A percentile compares a stretch with the other conserved stretches of the same genome.
Evolutionary conservation across 768 basidiomycete species (phyloP).

Genomic region (Termitomyces sp.): DNA sequence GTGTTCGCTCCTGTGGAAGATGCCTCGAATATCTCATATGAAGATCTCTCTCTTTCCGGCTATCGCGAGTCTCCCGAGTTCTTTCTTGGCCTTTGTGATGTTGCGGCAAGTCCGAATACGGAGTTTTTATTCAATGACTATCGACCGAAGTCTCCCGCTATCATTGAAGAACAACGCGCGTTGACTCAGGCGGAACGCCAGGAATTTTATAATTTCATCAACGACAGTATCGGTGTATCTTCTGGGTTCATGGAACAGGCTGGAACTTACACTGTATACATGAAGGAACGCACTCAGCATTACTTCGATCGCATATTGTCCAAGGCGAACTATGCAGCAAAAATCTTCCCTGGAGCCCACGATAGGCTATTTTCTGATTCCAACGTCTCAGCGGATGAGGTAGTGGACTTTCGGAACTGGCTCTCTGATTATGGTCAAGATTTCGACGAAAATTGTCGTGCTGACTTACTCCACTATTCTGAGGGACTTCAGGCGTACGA

Average conservation of each 20-base stretch:
- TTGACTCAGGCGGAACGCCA: slow-evolving; percentile 43
- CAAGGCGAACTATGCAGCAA: slow-evolving; percentile 6
- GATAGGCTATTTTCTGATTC: neutral
- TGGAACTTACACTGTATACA: slow-evolving; percentile 48
- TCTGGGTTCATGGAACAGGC: slow-evolving; percentile 45
- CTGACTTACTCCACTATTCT: neutral
- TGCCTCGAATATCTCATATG: slow-evolving; percentile 11
- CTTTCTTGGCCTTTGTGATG: slow-evolving; percentile 10
- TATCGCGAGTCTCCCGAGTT: slow-evolving; percentile 8
- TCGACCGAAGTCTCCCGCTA: slow-evolving; percentile 14
- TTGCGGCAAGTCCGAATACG: neutral
- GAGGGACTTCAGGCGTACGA: neutral
- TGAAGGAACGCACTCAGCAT: slow-evolving; percentile 42
- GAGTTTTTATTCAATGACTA: slow-evolving; percentile 3
- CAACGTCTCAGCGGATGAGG: slow-evolving; percentile 11
- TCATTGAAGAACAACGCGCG: slow-evolving; percentile 25
- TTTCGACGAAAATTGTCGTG: neutral
- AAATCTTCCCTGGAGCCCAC: neutral
- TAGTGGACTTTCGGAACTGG: slow-evolving; percentile 26
- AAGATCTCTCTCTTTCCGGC: slow-evolving; percentile 14
- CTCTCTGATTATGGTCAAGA: slow-evolving; percentile 17
- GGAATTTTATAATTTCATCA: slow-evolving; percentile 48
- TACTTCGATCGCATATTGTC: slow-evolving; percentile 42
- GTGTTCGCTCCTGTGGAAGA: slow-evolving; percentile 23
- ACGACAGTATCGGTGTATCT: slow-evolving; percentile 43